Conservation (phyloP, 2,329 filamentous ascomycete species). For the Cordyceps cicadae region DNA sequence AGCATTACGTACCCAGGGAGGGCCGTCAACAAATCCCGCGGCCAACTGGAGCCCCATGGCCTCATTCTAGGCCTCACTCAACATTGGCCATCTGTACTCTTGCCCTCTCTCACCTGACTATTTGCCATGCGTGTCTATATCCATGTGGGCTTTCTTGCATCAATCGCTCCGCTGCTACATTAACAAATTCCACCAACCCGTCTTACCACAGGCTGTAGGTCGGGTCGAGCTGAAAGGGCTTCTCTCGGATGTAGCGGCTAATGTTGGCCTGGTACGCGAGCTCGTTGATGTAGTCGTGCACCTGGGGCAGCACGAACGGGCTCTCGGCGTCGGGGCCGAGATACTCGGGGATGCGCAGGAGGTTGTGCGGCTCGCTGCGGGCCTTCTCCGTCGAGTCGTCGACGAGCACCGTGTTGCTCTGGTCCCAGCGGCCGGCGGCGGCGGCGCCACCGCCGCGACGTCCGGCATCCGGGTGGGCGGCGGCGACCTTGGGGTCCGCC, state of each 20-base stretch:
- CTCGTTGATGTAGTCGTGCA: slow-evolving; percentile 53
- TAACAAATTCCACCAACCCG: neutral
- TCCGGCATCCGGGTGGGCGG: slow-evolving; percentile 35
- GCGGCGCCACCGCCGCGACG: slow-evolving; percentile 22
- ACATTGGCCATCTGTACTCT: neutral
- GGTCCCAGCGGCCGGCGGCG: slow-evolving; percentile 50
- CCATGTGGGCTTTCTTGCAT: too few relatives aligned
- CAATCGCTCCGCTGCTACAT: neutral
- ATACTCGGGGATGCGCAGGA: slow-evolving; percentile 76
- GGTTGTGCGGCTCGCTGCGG: slow-evolving; percentile 72
- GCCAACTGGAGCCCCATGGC: neutral
- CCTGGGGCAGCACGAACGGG: slow-evolving; percentile 42
- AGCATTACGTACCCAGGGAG: neutral
- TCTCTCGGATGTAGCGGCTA: slow-evolving; percentile 48
- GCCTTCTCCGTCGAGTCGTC: slow-evolving; percentile 82
- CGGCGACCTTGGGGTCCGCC: slow-evolving; percentile 39
- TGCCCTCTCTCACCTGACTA: neutral
- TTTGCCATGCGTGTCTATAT: too few relatives aligned
- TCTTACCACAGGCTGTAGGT: slow-evolving; percentile 16
- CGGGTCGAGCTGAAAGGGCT: slow-evolving; percentile 38
- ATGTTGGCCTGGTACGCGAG: slow-evolving; percentile 50
- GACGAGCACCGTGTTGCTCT: slow-evolving; percentile 80
- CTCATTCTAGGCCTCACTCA: neutral
- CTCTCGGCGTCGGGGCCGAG: slow-evolving; percentile 34
- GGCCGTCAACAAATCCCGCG: neutral